Percentiles rank a stretch among this genome's conserved stretches.
phyloP scores from a whole-genome alignment of 1,284 basidiomycete species.

The Pyrrhoderma noxium region DNA sequence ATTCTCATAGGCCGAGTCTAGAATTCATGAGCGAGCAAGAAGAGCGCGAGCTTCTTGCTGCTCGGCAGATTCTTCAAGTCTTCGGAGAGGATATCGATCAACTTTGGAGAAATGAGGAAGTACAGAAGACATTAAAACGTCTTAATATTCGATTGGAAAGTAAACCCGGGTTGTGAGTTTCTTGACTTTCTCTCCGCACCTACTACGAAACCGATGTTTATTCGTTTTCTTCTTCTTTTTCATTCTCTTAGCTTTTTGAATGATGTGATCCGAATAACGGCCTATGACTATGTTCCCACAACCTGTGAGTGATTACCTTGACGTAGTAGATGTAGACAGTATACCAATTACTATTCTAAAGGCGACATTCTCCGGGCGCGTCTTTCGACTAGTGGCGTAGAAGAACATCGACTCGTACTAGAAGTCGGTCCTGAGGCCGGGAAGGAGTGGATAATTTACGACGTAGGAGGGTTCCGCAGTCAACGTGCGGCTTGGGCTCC shows the following conservation, averaged over 20 bases:
- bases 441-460: conserved; percentile 53
- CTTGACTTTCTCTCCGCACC: conserved; percentile 1
- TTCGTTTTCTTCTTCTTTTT: background rate
- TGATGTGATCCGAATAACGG: conserved; percentile 43
- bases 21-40: conserved; percentile 10
- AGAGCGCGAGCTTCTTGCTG: conserved; percentile 31
- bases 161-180: conserved; percentile 53
- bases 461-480: conserved; percentile 49
- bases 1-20: conserved; percentile 4
- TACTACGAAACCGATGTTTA: background rate
- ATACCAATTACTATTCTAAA: conserved; percentile 20
- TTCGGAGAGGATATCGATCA: conserved; percentile 47
- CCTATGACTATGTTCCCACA: conserved; percentile 44
- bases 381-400: conserved; percentile 55
- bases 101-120: conserved; percentile 41
- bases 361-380: conserved; percentile 59
- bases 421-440: conserved; percentile 37
- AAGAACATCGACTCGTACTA: conserved; percentile 50
- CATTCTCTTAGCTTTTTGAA: conserved; percentile 43
- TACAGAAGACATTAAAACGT: conserved; percentile 34
- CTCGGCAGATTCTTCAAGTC: conserved; percentile 43
- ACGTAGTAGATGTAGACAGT: conserved; percentile 4
- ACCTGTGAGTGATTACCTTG: conserved; percentile 31
- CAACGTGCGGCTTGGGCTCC: conserved; percentile 58
- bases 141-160: conserved; percentile 43